These are phyloP conservation scores for Crotalaria pallida DNA, from an alignment of 306 rosid species.

Conservation along the genomic window DNA sequence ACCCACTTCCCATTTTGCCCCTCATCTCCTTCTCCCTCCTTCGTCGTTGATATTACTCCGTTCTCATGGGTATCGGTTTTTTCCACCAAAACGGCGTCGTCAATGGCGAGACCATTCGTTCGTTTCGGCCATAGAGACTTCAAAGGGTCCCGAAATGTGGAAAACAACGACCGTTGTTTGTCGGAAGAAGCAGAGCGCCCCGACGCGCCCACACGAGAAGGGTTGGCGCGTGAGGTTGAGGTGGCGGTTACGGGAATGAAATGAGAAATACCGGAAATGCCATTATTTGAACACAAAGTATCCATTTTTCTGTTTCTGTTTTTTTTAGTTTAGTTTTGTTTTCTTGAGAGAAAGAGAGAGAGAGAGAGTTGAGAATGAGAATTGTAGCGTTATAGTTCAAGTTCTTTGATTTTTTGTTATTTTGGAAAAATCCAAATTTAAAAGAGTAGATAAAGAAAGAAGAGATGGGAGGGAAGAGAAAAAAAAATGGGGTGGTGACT, in stretches of 20 bases:
- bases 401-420: neutral
- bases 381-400: neutral
- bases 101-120: conserved; percentile 30
- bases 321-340: neutral
- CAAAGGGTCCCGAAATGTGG: conserved; percentile 43
- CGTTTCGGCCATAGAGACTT: conserved; percentile 42
- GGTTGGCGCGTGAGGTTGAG: conserved; percentile 19
- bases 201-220: conserved; percentile 34
- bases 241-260: conserved; percentile 32
- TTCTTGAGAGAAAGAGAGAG: neutral
- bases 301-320: conserved; percentile 53
- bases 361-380: neutral
- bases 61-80: conserved; percentile 4
- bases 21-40: conserved; percentile 13
- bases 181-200: conserved; percentile 18
- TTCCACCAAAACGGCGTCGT: conserved; percentile 43
- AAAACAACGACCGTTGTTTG: conserved; percentile 24
- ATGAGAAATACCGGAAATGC: conserved; percentile 37
- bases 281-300: conserved; percentile 38
- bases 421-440: neutral
- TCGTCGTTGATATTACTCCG: neutral
- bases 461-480: neutral
- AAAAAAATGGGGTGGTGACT: conserved; percentile 8
- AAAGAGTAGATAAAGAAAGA: neutral
- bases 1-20: conserved; percentile 44